phyloP scores from a whole-genome alignment of 2,329 filamentous ascomycete species.

The Emericellopsis cladophorae region DNA sequence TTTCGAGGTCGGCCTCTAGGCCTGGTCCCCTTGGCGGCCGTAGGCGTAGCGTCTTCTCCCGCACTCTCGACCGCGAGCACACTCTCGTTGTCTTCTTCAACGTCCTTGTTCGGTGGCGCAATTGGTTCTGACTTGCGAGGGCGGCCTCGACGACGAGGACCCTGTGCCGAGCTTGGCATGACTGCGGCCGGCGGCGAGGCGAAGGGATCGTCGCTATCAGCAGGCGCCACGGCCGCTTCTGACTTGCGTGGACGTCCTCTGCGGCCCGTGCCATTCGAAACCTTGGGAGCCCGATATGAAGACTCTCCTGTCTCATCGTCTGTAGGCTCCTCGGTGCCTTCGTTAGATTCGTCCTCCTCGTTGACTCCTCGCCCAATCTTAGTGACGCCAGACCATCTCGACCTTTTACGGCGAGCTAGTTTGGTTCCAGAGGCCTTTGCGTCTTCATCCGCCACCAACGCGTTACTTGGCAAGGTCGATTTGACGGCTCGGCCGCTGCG shows the following conservation, averaged over 20 bases:
- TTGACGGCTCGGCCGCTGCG: conserved; percentile 16
- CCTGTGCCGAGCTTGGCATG: too few species aligned
- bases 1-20: conserved; percentile 4
- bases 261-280: too few species aligned
- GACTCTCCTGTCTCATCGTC: too few species aligned
- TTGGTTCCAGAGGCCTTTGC: neutral
- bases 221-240: neutral
- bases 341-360: too few species aligned
- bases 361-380: conserved; percentile 6
- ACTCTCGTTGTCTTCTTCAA: neutral
- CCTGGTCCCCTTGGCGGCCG: neutral
- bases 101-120: conserved; percentile 1
- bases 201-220: neutral
- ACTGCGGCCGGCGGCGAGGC: neutral
- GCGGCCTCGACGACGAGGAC: conserved; percentile 8
- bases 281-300: too few species aligned
- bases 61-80: neutral
- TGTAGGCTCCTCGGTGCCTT: too few species aligned
- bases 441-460: conserved; percentile 2
- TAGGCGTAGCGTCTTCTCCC: neutral
- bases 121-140: conserved; percentile 9
- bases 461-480: conserved; percentile 6
- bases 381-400: conserved; percentile 8
- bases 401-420: neutral
- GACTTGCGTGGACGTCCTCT: too few species aligned